phyloP scores from a whole-genome alignment of 2,329 filamentous ascomycete genomes.

The Trichophyton benhamiae region DNA sequence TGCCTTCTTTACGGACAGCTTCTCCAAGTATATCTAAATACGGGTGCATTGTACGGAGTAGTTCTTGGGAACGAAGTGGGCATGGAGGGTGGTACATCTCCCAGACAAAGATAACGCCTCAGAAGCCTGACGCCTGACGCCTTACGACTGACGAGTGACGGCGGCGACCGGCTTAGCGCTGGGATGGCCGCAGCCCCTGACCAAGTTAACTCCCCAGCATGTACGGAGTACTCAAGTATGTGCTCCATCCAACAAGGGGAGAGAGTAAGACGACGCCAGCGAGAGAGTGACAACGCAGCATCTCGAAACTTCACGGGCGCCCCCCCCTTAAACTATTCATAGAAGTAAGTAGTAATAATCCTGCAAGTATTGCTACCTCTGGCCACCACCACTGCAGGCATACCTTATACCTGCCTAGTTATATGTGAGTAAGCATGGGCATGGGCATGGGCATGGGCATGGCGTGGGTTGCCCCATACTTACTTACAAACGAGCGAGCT shows the following conservation, averaged over 20 bases:
- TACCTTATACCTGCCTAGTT: neutral
- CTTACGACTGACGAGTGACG: neutral
- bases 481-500: neutral
- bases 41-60: neutral
- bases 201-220: neutral
- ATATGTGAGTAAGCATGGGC: no score
- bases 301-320: neutral
- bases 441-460: no score
- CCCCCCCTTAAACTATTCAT: neutral
- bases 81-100: no score
- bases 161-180: neutral
- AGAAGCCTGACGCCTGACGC: slow-evolving; percentile 2
- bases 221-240: no score
- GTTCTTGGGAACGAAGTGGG: no score
- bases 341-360: neutral
- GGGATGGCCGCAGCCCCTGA: neutral
- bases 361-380: no score
- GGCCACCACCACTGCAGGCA: no score
- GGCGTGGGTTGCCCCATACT: neutral
- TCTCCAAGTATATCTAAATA: neutral
- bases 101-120: neutral
- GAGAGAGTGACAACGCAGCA: neutral
- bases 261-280: neutral
- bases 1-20: neutral
- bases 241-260: neutral